Evolutionary conservation across 371 early-diverging fungal species (phyloP).

Genomic region (Basidiobolus meristosporus): DNA sequence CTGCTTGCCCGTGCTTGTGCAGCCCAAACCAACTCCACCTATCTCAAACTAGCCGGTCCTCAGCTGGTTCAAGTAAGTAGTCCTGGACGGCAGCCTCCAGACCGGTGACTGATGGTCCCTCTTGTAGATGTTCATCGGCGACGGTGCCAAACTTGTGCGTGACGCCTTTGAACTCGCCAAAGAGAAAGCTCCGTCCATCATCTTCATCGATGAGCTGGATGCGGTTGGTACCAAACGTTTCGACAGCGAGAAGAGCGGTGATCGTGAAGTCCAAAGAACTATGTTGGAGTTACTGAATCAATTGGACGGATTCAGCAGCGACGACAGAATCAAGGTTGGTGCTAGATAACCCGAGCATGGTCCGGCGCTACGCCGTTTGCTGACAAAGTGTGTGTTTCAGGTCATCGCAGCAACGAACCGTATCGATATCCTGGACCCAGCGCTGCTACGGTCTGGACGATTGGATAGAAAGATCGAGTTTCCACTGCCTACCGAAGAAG

Average conservation of each 20-base stretch:
- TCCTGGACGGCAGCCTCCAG: neutral
- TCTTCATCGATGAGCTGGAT: conserved; percentile 99
- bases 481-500: conserved; percentile 97
- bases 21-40: conserved; percentile 91
- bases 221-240: conserved; percentile 99
- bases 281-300: conserved; percentile 99
- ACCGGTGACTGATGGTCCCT: neutral
- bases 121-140: conserved; percentile 95
- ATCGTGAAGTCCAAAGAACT: conserved; percentile 99
- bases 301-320: conserved; percentile 96
- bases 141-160: conserved; percentile 98
- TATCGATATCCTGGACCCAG: conserved; percentile 99
- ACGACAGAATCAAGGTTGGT: conserved; percentile 86
- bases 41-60: conserved; percentile 94
- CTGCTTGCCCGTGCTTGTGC: conserved; percentile 97
- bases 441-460: conserved; percentile 97
- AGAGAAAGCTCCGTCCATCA: conserved; percentile 98
- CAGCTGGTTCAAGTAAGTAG: conserved; percentile 76
- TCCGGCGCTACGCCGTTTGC: neutral
- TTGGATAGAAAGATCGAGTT: conserved; percentile 99
- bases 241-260: conserved; percentile 95
- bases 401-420: conserved; percentile 99
- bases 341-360: neutral
- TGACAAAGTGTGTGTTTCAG: conserved; percentile 9
- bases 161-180: conserved; percentile 99